These are phyloP conservation scores for Pleurotus platypus DNA, from an alignment of 768 basidiomycete species.

Conservation along the genomic window DNA sequence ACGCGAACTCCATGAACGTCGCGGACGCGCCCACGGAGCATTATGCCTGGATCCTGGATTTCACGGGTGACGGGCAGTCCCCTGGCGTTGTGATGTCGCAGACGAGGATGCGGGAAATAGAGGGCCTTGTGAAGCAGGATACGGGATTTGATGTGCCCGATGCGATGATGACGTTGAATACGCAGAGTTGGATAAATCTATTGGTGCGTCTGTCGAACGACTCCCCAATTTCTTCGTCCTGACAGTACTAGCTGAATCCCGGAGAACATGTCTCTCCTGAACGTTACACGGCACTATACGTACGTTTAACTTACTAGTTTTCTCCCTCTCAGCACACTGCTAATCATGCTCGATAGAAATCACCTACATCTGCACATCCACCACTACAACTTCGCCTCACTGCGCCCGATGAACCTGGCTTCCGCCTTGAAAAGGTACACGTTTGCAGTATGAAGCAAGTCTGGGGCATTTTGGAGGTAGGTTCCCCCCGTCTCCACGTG, in stretches of 20 bases:
- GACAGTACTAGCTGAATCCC: conserved; percentile 49
- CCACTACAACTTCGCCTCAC: conserved; percentile 64
- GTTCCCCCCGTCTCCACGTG: conserved; percentile 2
- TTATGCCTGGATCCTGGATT: conserved; percentile 68
- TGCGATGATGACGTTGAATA: conserved; percentile 42
- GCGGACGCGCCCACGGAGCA: conserved; percentile 19
- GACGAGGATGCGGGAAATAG: conserved; percentile 70
- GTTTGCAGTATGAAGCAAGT: conserved; percentile 72
- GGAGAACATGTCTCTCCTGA: conserved; percentile 45
- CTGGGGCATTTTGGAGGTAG: conserved; percentile 72
- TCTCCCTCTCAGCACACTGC: neutral
- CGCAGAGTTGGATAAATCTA: conserved; percentile 63
- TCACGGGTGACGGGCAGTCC: conserved; percentile 50
- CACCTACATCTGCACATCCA: conserved; percentile 65
- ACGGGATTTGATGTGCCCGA: conserved; percentile 41
- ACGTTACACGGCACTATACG: conserved; percentile 66
- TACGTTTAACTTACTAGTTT: conserved; percentile 27
- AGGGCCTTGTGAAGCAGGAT: conserved; percentile 51
- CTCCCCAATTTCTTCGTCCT: neutral
- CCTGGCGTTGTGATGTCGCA: conserved; percentile 72
- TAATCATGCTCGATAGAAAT: conserved; percentile 37
- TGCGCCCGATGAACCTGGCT: conserved; percentile 74
- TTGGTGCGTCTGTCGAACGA: conserved; percentile 37
- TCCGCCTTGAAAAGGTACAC: conserved; percentile 64
- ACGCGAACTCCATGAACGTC: conserved; percentile 18